Conservation (phyloP, 306 rosid species). For the Trichosanthes truncata region DNA sequence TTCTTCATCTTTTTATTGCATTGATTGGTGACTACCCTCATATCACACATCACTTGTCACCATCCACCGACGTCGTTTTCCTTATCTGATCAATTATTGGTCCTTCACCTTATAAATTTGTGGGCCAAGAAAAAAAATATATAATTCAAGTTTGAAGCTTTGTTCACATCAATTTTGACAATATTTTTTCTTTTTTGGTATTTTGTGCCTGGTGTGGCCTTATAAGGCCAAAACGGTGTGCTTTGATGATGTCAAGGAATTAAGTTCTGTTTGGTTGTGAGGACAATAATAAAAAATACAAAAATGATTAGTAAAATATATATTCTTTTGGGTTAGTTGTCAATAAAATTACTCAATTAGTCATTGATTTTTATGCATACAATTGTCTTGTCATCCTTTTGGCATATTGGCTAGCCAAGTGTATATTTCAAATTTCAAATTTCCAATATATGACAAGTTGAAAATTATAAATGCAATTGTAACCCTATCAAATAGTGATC, state of each 20-base stretch:
- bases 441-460: too few relatives aligned
- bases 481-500: neutral
- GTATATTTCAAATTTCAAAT: neutral
- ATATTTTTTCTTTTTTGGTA: neutral
- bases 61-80: constrained; percentile 24
- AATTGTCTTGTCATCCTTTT: neutral
- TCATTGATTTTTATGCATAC: neutral
- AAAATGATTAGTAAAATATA: neutral
- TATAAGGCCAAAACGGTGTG: neutral
- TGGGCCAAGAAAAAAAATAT: neutral
- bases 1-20: constrained; percentile 13
- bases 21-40: constrained; percentile 6
- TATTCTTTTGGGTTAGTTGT: neutral
- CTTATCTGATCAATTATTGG: constrained; percentile 18
- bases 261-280: neutral
- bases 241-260: neutral
- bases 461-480: too few relatives aligned
- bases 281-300: neutral
- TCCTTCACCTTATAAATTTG: neutral
- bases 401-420: neutral
- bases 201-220: neutral
- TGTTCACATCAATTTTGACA: neutral
- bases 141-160: neutral
- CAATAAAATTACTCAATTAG: neutral
- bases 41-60: constrained; percentile 8